Evolutionary conservation across 257 asterid species (phyloP), one percentile per base, ranked within the genome.

Genomic region (Forsythia suspensa): DNA sequence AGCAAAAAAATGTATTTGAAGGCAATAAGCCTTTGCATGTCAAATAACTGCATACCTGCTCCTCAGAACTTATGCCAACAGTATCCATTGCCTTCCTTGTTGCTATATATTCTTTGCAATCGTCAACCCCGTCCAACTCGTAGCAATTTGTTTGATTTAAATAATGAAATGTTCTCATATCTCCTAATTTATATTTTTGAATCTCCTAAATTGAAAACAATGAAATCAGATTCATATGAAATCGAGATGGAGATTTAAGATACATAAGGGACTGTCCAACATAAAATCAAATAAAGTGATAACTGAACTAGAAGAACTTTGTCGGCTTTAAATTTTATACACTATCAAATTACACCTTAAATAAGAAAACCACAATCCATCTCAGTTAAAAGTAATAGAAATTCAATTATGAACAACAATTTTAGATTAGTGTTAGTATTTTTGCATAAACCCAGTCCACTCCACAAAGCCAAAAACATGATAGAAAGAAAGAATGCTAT

Each of bases 41-140:
- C 61, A 75, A 77, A 79, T 18, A 63, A 71, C 77, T 77, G 15
- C 69, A 76, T 89, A 96, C 99, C 97, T 96, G 99, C 77, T 96
- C 99, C 79, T 88, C 91, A 63, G 84, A 77, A 84, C 90, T 91
- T 75, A 96, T 96, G 88, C 99, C 99, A 80, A 96, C 99, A 68
- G 97, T 85, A 77, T 96, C 99, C 99, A 96, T 96, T 43, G 99
- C 99, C 85, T 85, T 90, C 87, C 97, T 94, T 72, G 98, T 96
- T 6, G 85, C 96, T 51, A 80, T 40, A 86, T 96, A 96, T 81
- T 96, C 99, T 89, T 92, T 91, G 73, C 89, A 80, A 42, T 96
- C 99, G 86, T 96, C 94, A 77, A 94, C 48, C 78, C 94, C 97
- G 63, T 94, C 97, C 78, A 96, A 88, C 79, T 92, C 89, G 70